Percentiles rank a stretch among this genome's conserved stretches.
Conservation (phyloP, 768 basidiomycete genomes). For the Chlorophyllum brunneum region DNA sequence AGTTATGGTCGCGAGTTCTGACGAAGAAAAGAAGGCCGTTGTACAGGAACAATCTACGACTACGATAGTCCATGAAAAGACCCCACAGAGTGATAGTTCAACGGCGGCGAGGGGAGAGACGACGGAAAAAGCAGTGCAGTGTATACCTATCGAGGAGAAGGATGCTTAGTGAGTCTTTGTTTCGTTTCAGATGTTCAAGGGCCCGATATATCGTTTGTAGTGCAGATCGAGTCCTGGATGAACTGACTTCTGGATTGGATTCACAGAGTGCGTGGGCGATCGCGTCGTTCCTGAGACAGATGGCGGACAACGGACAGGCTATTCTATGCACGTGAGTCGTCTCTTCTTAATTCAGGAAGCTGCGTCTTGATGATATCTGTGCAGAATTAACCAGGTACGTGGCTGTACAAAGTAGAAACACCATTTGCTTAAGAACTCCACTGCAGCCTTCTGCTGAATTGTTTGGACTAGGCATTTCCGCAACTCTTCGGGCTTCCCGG, state of each 20-base stretch:
- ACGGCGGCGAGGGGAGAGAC: conserved; percentile 18
- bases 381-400: conserved; percentile 41
- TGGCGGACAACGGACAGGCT: conserved; percentile 80
- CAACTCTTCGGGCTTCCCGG: not conserved
- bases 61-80: not conserved
- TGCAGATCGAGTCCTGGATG: conserved; percentile 60
- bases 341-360: not conserved
- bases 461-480: conserved; percentile 46
- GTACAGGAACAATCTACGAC: not conserved
- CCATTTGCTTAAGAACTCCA: not conserved
- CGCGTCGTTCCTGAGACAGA: conserved; percentile 64
- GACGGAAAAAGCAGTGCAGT: conserved; percentile 26
- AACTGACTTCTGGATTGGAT: conserved; percentile 86
- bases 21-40: conserved; percentile 29
- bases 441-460: conserved; percentile 76
- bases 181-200: not conserved
- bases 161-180: conserved; percentile 63
- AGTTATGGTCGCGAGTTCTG: conserved; percentile 24
- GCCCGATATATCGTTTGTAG: conserved; percentile 22
- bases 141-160: conserved; percentile 63
- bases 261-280: conserved; percentile 88
- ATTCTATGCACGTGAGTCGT: conserved; percentile 82
- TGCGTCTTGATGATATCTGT: not conserved
- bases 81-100: not conserved
- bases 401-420: not conserved